Conservation (phyloP, 2,329 filamentous ascomycete genomes). For the Ophiosphaerella korrae region DNA sequence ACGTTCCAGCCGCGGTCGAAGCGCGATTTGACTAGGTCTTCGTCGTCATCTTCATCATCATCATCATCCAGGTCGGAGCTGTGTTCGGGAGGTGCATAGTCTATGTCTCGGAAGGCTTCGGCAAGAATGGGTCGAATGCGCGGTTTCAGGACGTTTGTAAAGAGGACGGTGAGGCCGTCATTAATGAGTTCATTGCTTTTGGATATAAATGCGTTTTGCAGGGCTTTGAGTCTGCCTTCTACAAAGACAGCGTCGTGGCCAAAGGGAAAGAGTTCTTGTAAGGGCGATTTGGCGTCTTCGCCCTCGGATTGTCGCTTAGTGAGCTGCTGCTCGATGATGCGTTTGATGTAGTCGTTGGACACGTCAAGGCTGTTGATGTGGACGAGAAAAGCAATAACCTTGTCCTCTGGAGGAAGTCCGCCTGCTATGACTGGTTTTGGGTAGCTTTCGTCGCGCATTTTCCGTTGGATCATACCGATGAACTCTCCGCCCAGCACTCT, state of each 20-base stretch:
- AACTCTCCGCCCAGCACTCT: conserved; percentile 88
- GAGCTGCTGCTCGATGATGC: conserved; percentile 77
- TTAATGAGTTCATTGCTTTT: conserved; percentile 83
- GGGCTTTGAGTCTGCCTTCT: conserved; percentile 66
- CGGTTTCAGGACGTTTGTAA: conserved; percentile 83
- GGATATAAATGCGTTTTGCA: conserved; percentile 73
- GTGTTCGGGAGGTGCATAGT: conserved; percentile 73
- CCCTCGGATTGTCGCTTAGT: conserved; percentile 47
- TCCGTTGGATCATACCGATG: conserved; percentile 94
- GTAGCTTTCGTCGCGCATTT: conserved; percentile 96
- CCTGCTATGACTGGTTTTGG: conserved; percentile 79
- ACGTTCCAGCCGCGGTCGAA: conserved; percentile 88
- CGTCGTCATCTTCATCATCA: conserved; percentile 54
- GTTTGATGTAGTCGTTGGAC: conserved; percentile 84
- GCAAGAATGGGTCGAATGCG: conserved; percentile 82
- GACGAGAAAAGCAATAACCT: conserved; percentile 86
- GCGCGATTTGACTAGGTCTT: conserved; percentile 72
- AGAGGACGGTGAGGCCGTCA: conserved; percentile 84
- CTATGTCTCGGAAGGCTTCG: conserved; percentile 89
- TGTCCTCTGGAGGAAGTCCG: conserved; percentile 83
- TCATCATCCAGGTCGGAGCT: conserved; percentile 45
- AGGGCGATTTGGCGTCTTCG: conserved; percentile 47
- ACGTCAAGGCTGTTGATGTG: conserved; percentile 96
- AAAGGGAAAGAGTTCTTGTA: conserved; percentile 75
- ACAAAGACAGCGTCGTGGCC: conserved; percentile 75